A percentile compares a stretch with the other conserved stretches of the same genome.
phyloP scores from a whole-genome alignment of 148 eudicot genomes.

The Vaccinium darrowii region DNA sequence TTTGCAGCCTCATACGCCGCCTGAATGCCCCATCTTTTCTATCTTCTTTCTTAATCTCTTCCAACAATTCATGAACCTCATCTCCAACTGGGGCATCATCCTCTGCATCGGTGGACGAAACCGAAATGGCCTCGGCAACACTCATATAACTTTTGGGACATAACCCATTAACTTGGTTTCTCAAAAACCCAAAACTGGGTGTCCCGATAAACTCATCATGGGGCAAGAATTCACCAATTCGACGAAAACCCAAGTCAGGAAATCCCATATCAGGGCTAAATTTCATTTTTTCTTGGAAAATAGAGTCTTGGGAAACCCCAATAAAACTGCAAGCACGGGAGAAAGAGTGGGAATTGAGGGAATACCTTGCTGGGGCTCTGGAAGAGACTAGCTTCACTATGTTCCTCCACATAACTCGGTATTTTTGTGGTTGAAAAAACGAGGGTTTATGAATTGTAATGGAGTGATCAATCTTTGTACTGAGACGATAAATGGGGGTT shows the following conservation, averaged over 20 bases:
- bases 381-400: constrained; percentile 39
- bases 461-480: constrained; percentile 21
- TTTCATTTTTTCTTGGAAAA: constrained; percentile 26
- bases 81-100: constrained; percentile 50
- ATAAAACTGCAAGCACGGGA: constrained; percentile 42
- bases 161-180: constrained; percentile 34
- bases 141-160: constrained; percentile 56
- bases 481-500: constrained; percentile 18
- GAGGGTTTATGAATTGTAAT: constrained; percentile 23
- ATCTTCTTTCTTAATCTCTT: constrained; percentile 60
- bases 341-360: constrained; percentile 21
- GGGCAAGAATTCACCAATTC: constrained; percentile 26
- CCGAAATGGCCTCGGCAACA: constrained; percentile 61
- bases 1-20: constrained; percentile 15
- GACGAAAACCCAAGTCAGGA: constrained; percentile 42
- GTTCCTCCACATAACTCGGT: constrained; percentile 65
- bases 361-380: constrained; percentile 30
- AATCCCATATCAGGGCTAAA: constrained; percentile 28
- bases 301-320: constrained; percentile 35
- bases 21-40: constrained; percentile 19
- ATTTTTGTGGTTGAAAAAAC: constrained; percentile 11
- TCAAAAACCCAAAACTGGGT: constrained; percentile 24
- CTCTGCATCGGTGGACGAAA: constrained; percentile 40
- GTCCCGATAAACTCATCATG: constrained; percentile 32
- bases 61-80: constrained; percentile 63